These are phyloP conservation scores for Pleoardoris graminearum DNA, from an alignment of 2,329 filamentous ascomycete species.

Conservation along the genomic window DNA sequence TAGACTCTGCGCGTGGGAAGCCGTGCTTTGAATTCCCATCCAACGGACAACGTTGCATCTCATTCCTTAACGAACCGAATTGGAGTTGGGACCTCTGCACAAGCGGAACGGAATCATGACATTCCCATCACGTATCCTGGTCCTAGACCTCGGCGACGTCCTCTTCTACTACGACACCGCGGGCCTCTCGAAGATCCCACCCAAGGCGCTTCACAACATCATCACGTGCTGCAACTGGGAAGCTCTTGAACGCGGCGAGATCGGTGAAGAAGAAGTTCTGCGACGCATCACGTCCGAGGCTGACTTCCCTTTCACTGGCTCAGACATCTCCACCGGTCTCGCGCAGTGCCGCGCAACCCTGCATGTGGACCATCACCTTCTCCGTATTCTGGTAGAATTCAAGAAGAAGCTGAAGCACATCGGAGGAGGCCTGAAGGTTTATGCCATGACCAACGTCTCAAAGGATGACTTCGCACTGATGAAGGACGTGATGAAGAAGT, in stretches of 20 bases:
- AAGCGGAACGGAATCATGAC: background rate
- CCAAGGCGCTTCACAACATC: constrained; percentile 24
- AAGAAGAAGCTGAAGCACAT: constrained; percentile 14
- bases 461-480: constrained; percentile 32
- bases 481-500: constrained; percentile 26
- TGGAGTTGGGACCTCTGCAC: no score
- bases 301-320: constrained; percentile 16
- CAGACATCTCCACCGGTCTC: constrained; percentile 32
- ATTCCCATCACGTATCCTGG: constrained; percentile 18
- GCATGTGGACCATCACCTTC: constrained; percentile 24
- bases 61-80: no score
- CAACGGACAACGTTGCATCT: no score
- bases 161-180: constrained; percentile 40
- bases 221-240: constrained; percentile 33
- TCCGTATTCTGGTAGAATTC: constrained; percentile 23
- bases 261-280: constrained; percentile 26
- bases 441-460: constrained; percentile 42
- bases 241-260: constrained; percentile 29
- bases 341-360: constrained; percentile 34
- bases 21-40: no score
- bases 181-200: constrained; percentile 27
- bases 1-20: no score
- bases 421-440: constrained; percentile 21
- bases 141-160: constrained; percentile 44
- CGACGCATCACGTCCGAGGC: constrained; percentile 23